A percentile compares a stretch with the other conserved stretches of the same genome.
These are phyloP conservation scores for Erucastrum elatum DNA, from an alignment of 345 rosid genomes.

Conservation along the genomic window DNA sequence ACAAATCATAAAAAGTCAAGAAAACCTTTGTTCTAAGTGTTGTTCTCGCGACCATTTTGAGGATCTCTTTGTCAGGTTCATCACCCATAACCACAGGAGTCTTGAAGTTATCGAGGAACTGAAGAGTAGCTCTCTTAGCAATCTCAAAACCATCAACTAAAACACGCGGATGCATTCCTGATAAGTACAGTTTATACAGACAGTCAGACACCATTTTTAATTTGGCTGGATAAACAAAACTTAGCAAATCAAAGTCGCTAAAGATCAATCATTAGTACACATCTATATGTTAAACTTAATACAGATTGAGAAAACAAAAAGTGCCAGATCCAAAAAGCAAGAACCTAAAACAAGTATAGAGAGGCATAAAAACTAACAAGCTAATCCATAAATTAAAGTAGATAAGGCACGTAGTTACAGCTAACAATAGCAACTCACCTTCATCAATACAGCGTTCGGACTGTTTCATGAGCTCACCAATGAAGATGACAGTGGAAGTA, in stretches of 20 bases:
- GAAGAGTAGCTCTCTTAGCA: conserved; percentile 92
- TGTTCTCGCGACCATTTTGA: conserved; percentile 99
- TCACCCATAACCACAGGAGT: conserved; percentile 95
- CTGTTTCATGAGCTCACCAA: conserved; percentile 98
- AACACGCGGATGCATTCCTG: conserved; percentile 99
- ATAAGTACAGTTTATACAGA: not conserved
- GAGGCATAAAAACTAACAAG: not conserved
- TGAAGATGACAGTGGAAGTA: conserved; percentile 91
- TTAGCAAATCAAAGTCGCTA: not conserved
- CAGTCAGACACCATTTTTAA: too few relatives aligned
- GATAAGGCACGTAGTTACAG: not conserved
- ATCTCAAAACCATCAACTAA: conserved; percentile 97
- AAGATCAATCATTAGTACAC: not conserved
- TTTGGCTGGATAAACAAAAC: too few relatives aligned
- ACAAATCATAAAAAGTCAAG: not conserved
- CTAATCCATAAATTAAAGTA: not conserved
- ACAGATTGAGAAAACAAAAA: not conserved
- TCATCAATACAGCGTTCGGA: conserved; percentile 94
- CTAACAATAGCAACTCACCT: conserved; percentile 47
- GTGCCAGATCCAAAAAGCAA: not conserved
- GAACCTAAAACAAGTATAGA: conserved; percentile 11
- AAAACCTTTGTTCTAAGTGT: conserved; percentile 87
- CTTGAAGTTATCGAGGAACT: conserved; percentile 90
- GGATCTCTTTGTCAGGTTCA: conserved; percentile 90
- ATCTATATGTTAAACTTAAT: not conserved